Evolutionary conservation across 1,284 basidiomycete species (phyloP).

Genomic region (Cronartium quercuum): DNA sequence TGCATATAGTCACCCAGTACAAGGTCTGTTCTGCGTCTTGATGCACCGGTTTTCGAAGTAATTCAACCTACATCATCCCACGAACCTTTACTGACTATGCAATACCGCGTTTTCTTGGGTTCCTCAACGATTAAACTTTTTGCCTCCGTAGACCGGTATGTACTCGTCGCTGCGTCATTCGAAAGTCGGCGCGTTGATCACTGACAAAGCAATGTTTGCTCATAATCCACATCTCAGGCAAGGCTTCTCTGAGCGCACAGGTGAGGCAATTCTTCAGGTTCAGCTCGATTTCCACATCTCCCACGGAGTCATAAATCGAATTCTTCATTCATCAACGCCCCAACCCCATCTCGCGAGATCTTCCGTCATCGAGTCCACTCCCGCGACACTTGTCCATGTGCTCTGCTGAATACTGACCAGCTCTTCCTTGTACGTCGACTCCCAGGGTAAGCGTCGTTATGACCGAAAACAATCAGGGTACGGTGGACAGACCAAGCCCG

Average conservation of each 20-base stretch:
- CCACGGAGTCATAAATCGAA: too few relatives aligned
- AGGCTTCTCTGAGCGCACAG: conserved; percentile 48
- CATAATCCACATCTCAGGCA: conserved; percentile 41
- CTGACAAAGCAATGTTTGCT: too few relatives aligned
- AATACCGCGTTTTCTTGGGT: background rate
- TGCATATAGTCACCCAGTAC: background rate
- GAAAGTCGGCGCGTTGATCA: too few relatives aligned
- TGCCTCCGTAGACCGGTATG: background rate
- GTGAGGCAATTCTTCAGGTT: background rate
- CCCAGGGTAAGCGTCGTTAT: conserved; percentile 99
- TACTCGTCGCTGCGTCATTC: background rate
- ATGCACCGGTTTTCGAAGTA: background rate
- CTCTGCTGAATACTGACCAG: background rate
- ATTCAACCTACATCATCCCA: background rate
- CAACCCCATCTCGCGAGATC: too few relatives aligned
- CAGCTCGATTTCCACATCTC: too few relatives aligned
- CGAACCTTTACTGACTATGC: background rate
- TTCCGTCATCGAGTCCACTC: background rate
- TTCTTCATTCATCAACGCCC: too few relatives aligned
- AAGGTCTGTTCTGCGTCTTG: background rate
- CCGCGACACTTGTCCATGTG: background rate
- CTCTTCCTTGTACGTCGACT: conserved; percentile 47
- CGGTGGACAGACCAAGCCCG: conserved; percentile 99
- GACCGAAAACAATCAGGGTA: conserved; percentile 96
- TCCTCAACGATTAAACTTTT: too few relatives aligned